Evolutionary conservation across 345 rosid species (phyloP).

Genomic region (Syzygium grande): DNA sequence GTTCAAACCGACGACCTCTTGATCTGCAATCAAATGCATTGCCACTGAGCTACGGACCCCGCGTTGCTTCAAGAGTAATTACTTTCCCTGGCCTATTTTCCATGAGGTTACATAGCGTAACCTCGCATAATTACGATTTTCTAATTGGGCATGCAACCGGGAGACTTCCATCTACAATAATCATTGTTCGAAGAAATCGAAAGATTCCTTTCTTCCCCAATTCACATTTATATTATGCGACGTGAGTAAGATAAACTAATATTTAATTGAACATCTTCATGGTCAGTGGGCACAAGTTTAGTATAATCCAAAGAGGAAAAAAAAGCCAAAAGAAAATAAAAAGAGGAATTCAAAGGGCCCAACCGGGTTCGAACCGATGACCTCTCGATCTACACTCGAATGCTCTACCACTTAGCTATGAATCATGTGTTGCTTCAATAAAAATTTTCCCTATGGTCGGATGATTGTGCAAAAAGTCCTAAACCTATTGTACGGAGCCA

Average conservation of each 20-base stretch:
- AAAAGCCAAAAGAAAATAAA: background rate
- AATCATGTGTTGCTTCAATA: no score
- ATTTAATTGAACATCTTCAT: background rate
- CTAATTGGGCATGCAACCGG: background rate
- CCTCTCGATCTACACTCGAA: no score
- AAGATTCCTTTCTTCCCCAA: background rate
- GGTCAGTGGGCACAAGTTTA: background rate
- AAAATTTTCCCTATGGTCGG: no score
- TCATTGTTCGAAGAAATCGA: background rate
- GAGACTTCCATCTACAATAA: background rate
- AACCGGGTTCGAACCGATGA: no score
- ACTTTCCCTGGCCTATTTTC: no score
- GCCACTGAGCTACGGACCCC: constrained; percentile 85
- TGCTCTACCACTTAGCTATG: no score
- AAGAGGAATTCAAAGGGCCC: no score
- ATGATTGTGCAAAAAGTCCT: no score
- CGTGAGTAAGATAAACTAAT: background rate
- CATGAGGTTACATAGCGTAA: no score
- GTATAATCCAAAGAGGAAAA: background rate
- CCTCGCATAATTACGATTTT: background rate
- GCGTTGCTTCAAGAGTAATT: background rate
- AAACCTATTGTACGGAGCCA: no score
- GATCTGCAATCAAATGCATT: constrained; percentile 85
- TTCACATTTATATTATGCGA: no score
- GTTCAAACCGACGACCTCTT: constrained; percentile 58